Evolutionary conservation across 2,329 filamentous ascomycete genomes (phyloP).

Genomic region (Metarhizium robertsii): DNA sequence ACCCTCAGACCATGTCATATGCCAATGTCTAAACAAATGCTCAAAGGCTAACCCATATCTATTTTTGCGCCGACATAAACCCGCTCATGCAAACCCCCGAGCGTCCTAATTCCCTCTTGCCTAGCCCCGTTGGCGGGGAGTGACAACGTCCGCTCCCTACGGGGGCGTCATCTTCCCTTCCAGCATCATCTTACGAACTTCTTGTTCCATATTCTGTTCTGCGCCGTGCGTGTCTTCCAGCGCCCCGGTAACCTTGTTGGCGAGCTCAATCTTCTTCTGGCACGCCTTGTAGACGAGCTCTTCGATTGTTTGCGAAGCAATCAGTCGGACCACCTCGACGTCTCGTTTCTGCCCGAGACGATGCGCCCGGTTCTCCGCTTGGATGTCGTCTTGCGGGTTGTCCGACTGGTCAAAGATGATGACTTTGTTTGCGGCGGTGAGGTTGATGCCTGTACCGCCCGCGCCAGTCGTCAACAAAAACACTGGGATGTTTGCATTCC

Average conservation of each 20-base stretch:
- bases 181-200: constrained; percentile 34
- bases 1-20: too few relatives aligned
- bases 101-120: neutral
- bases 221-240: constrained; percentile 20
- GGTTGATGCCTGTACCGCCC: constrained; percentile 93
- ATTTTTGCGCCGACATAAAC: too few relatives aligned
- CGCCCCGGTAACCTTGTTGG: constrained; percentile 46
- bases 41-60: too few relatives aligned
- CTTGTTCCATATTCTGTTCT: constrained; percentile 30
- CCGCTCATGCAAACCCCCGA: too few relatives aligned
- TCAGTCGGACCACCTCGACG: constrained; percentile 81
- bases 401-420: constrained; percentile 96
- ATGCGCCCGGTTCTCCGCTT: constrained; percentile 94
- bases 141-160: constrained; percentile 14
- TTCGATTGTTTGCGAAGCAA: constrained; percentile 76
- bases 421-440: constrained; percentile 93
- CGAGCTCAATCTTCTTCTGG: constrained; percentile 85
- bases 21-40: too few relatives aligned
- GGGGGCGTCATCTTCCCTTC: constrained; percentile 29
- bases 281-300: constrained; percentile 89
- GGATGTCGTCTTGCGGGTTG: constrained; percentile 96
- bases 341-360: constrained; percentile 84
- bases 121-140: neutral
- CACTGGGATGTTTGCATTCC: constrained; percentile 67
- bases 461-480: constrained; percentile 92